Evolutionary conservation across 148 eudicot genomes (phyloP).

Genomic region (Diospyros kaki): DNA sequence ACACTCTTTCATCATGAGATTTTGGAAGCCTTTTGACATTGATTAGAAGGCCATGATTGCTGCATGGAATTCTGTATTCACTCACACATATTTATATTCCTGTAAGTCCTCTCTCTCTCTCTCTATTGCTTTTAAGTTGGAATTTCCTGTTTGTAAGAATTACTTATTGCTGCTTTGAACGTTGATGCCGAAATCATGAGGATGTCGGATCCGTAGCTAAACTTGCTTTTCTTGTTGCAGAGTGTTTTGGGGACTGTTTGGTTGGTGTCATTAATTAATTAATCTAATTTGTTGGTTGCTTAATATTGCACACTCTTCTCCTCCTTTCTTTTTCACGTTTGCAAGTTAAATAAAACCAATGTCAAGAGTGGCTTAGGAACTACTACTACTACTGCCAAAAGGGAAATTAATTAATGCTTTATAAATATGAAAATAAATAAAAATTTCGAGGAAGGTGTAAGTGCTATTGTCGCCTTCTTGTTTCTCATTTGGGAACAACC

Average conservation of each 20-base stretch:
- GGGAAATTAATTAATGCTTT: too few relatives aligned
- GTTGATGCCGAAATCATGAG: slow-evolving; percentile 25
- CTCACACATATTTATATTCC: not conserved
- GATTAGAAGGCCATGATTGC: slow-evolving; percentile 35
- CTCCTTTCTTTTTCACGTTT: too few relatives aligned
- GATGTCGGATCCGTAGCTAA: slow-evolving; percentile 25
- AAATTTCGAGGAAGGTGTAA: too few relatives aligned
- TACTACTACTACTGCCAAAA: too few relatives aligned
- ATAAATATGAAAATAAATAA: too few relatives aligned
- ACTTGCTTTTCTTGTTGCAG: slow-evolving; percentile 18
- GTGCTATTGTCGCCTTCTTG: too few relatives aligned
- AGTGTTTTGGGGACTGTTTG: not conserved
- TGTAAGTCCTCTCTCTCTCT: not conserved
- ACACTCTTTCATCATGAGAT: slow-evolving; percentile 26
- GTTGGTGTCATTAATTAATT: too few relatives aligned
- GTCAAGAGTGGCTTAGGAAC: too few relatives aligned
- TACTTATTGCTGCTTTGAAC: slow-evolving; percentile 28
- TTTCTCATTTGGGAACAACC: too few relatives aligned
- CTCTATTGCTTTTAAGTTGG: slow-evolving; percentile 21
- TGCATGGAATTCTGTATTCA: slow-evolving; percentile 45
- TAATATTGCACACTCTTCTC: too few relatives aligned
- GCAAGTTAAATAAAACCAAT: too few relatives aligned
- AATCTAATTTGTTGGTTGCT: too few relatives aligned
- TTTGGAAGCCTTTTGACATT: slow-evolving; percentile 26
- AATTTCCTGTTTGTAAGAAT: not conserved